These are phyloP conservation scores for Neurospora sp. DNA, from an alignment of 495 filamentous ascomycete species.

Conservation along the genomic window DNA sequence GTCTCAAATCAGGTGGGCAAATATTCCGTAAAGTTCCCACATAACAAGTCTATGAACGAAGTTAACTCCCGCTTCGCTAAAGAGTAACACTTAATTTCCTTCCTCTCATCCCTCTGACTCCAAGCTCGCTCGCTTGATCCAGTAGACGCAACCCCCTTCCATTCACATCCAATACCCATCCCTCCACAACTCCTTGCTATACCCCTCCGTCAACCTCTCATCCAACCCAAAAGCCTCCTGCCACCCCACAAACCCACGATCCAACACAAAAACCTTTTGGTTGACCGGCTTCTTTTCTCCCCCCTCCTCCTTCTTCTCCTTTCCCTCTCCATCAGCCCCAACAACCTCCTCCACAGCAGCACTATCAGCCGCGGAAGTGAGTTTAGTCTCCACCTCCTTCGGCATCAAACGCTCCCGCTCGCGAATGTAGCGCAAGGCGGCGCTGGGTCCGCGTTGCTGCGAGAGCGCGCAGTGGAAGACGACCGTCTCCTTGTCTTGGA, in stretches of 20 bases:
- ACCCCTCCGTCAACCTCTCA: conserved; percentile 72
- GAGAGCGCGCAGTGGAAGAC: conserved; percentile 95
- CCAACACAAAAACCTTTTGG: conserved; percentile 72
- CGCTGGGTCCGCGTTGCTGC: conserved; percentile 72
- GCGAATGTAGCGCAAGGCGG: conserved; percentile 58
- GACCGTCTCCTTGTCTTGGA: conserved; percentile 69
- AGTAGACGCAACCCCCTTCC: not conserved
- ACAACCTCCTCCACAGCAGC: conserved; percentile 1
- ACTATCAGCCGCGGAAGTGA: not conserved
- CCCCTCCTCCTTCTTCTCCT: conserved; percentile 4
- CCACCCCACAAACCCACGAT: conserved; percentile 85
- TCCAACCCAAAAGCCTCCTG: conserved; percentile 81
- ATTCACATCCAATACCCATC: conserved; percentile 40
- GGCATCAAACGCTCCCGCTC: conserved; percentile 44
- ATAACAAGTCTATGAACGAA: not conserved
- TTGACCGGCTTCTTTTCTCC: conserved; percentile 17
- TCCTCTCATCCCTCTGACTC: not conserved
- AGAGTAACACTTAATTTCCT: not conserved
- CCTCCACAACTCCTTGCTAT: conserved; percentile 77
- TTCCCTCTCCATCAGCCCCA: not conserved
- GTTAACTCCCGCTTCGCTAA: not conserved
- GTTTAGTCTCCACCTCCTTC: conserved; percentile 5
- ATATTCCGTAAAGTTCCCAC: not conserved
- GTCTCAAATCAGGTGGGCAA: not conserved
- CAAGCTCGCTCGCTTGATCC: not conserved